phyloP scores from a whole-genome alignment of 2,329 filamentous ascomycete genomes.

The Zymoseptoria ardabiliae region DNA sequence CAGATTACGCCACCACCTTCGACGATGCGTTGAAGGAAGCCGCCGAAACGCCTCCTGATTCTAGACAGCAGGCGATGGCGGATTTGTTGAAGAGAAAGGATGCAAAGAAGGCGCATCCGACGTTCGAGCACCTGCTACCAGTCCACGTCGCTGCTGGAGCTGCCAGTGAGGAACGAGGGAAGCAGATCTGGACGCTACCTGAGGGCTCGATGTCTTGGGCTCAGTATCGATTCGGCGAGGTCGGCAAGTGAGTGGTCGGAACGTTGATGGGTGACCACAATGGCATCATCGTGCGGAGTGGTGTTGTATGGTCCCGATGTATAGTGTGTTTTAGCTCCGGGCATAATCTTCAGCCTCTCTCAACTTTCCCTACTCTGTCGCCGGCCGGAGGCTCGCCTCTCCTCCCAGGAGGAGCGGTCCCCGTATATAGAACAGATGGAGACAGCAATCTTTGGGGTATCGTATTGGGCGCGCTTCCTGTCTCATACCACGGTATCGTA shows the following conservation, averaged over 20 bases:
- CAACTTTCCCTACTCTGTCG: background rate
- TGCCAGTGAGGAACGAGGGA: constrained; percentile 26
- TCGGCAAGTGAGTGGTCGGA: background rate
- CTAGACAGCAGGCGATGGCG: constrained; percentile 29
- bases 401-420: no score
- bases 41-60: constrained; percentile 24
- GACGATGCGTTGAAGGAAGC: constrained; percentile 30
- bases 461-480: constrained; percentile 3
- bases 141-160: constrained; percentile 44
- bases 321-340: background rate
- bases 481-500: constrained; percentile 15
- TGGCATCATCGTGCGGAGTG: background rate
- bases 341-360: background rate
- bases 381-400: no score
- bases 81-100: constrained; percentile 36
- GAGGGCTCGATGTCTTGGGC: constrained; percentile 32
- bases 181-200: constrained; percentile 28
- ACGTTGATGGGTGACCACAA: background rate
- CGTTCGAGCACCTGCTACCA: constrained; percentile 55
- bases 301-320: background rate
- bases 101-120: constrained; percentile 56
- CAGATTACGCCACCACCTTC: constrained; percentile 31
- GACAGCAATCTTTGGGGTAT: constrained; percentile 3
- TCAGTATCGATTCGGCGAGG: constrained; percentile 29
- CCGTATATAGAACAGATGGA: background rate